Percentiles rank a stretch among this genome's conserved stretches.
These are phyloP conservation scores for Persicaria maculosa DNA, from an alignment of 148 eudicot species.

Conservation along the genomic window DNA sequence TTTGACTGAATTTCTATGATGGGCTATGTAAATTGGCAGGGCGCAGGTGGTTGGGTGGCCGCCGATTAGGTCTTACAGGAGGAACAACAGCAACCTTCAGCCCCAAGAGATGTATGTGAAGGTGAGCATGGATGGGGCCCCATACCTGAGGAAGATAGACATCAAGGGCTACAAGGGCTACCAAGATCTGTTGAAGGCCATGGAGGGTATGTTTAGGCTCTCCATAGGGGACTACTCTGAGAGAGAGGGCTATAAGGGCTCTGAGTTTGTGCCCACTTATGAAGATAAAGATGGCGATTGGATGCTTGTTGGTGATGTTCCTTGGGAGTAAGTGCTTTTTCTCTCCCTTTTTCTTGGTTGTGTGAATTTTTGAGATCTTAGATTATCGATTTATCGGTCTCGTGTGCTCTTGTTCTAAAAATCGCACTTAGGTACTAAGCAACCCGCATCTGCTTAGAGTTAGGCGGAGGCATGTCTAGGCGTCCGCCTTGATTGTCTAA, in stretches of 20 bases:
- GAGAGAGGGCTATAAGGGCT: conserved; percentile 16
- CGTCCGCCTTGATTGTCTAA: too few species aligned
- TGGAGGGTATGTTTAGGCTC: conserved; percentile 18
- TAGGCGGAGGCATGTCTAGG: too few species aligned
- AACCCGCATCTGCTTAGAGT: too few species aligned
- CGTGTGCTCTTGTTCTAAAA: too few species aligned
- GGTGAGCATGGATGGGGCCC: conserved; percentile 21
- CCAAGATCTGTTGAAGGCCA: conserved; percentile 6
- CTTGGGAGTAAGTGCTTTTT: conserved; percentile 30
- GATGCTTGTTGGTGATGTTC: conserved; percentile 28
- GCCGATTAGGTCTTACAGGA: conserved; percentile 18
- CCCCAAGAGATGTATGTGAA: conserved; percentile 19
- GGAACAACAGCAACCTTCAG: neutral
- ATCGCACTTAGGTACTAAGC: too few species aligned
- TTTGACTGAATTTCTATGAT: too few species aligned
- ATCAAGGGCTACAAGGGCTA: conserved; percentile 14
- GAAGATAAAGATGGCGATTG: conserved; percentile 20
- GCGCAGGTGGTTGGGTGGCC: conserved; percentile 20
- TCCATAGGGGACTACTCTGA: conserved; percentile 17
- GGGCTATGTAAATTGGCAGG: too few species aligned
- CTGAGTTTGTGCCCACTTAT: conserved; percentile 17
- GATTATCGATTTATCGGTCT: too few species aligned
- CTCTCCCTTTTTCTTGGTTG: too few species aligned
- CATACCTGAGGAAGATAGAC: conserved; percentile 19
- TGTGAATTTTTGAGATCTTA: too few species aligned